These are phyloP conservation scores for Cladosporium austrohemisphaericum DNA, from an alignment of 2,329 filamentous ascomycete species.

Conservation along the genomic window DNA sequence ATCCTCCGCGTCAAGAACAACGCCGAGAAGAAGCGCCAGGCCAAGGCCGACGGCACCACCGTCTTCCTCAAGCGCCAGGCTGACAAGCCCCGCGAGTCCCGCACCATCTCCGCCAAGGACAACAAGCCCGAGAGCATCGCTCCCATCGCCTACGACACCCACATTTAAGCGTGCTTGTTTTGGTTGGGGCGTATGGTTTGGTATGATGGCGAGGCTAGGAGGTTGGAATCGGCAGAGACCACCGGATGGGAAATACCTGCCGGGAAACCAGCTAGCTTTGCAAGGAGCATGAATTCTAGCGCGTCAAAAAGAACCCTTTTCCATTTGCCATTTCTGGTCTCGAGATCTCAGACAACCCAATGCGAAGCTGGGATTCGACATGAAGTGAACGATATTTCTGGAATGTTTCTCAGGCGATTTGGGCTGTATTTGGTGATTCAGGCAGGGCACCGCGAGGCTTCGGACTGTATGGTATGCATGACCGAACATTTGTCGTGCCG, in stretches of 20 bases:
- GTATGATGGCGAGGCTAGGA: constrained; percentile 16
- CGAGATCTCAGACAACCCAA: constrained; percentile 1
- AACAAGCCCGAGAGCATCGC: constrained; percentile 87
- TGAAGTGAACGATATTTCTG: background rate
- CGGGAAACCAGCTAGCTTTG: constrained; percentile 16
- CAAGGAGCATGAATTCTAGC: constrained; percentile 16
- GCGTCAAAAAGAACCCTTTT: constrained; percentile 15
- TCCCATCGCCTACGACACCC: constrained; percentile 95
- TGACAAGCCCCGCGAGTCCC: constrained; percentile 71
- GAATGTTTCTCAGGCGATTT: too few relatives aligned
- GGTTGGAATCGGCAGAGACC: constrained; percentile 15
- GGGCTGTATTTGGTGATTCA: too few relatives aligned
- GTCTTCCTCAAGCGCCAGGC: constrained; percentile 93
- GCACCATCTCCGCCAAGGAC: constrained; percentile 74
- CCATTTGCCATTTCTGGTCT: constrained; percentile 12
- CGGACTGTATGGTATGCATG: too few relatives aligned
- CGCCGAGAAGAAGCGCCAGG: constrained; percentile 85
- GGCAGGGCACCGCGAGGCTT: too few relatives aligned
- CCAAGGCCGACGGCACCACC: constrained; percentile 82
- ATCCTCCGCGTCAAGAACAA: constrained; percentile 94
- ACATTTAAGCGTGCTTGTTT: constrained; percentile 65
- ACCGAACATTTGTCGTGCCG: too few relatives aligned
- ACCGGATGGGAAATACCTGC: constrained; percentile 16
- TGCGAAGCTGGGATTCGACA: constrained; percentile 6
- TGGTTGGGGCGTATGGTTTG: constrained; percentile 5